phyloP scores from a whole-genome alignment of 768 basidiomycete genomes.

The Boletus vermiculosoides region DNA sequence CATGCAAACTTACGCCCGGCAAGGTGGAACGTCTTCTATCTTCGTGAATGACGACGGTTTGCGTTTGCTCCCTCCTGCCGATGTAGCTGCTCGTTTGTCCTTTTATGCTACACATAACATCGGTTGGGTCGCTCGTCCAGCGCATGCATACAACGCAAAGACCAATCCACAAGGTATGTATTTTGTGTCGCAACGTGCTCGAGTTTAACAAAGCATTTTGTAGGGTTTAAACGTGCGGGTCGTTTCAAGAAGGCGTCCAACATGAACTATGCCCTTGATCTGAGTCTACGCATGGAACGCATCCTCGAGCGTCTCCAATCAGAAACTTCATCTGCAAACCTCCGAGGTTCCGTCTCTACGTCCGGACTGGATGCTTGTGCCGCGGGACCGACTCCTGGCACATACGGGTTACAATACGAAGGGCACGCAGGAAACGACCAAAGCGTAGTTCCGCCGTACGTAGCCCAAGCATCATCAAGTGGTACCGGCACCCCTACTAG shows the following conservation, averaged over 20 bases:
- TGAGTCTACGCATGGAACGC: constrained; percentile 39
- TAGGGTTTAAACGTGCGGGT: constrained; percentile 49
- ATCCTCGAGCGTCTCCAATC: constrained; percentile 32
- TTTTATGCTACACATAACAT: constrained; percentile 59
- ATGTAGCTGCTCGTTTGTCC: constrained; percentile 45
- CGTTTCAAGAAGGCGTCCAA: constrained; percentile 95
- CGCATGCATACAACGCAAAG: constrained; percentile 42
- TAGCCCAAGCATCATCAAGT: constrained; percentile 5
- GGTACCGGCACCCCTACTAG: constrained; percentile 28
- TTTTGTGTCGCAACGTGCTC: constrained; percentile 36
- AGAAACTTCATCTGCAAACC: constrained; percentile 21
- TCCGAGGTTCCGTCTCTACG: constrained; percentile 24
- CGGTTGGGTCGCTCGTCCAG: constrained; percentile 59
- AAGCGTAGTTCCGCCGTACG: constrained; percentile 27
- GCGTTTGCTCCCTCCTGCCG: constrained; percentile 46
- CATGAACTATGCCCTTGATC: constrained; percentile 74
- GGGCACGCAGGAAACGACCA: constrained; percentile 63
- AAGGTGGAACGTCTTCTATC: constrained; percentile 60
- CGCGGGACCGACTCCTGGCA: constrained; percentile 34
- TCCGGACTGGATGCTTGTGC: constrained; percentile 22
- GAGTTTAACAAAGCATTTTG: background rate
- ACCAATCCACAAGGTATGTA: constrained; percentile 47
- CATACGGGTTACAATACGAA: constrained; percentile 66
- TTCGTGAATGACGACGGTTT: constrained; percentile 65
- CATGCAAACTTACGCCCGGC: constrained; percentile 63